These are phyloP conservation scores for Kluyveromyces aestuarii DNA, from an alignment of 805 yeast species.

Conservation along the genomic window DNA sequence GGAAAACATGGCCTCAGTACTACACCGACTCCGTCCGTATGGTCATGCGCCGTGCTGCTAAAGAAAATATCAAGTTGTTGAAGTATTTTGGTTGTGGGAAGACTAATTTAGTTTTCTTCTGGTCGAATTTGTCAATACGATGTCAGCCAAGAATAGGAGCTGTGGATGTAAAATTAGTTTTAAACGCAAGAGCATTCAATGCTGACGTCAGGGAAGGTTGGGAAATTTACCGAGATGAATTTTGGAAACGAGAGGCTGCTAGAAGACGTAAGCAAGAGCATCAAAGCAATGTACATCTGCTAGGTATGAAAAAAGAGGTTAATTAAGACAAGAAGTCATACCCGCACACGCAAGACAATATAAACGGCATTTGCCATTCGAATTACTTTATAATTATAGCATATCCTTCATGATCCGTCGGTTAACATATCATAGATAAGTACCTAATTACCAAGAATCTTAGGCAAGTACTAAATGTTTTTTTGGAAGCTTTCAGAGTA, in stretches of 20 bases:
- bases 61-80: slow-evolving; percentile 10
- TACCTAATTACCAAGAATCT: too few species aligned
- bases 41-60: slow-evolving; percentile 20
- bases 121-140: slow-evolving; percentile 24
- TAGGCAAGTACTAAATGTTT: neutral
- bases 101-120: slow-evolving; percentile 13
- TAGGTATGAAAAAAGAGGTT: neutral
- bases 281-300: neutral
- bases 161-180: slow-evolving; percentile 67
- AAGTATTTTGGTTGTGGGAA: slow-evolving; percentile 8
- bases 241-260: slow-evolving; percentile 80
- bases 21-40: slow-evolving; percentile 29
- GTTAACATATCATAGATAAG: neutral
- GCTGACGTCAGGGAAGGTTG: slow-evolving; percentile 85
- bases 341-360: neutral
- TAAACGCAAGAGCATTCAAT: slow-evolving; percentile 73
- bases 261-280: slow-evolving; percentile 37
- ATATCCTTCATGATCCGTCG: neutral
- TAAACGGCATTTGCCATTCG: neutral
- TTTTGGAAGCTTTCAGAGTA: slow-evolving; percentile 10
- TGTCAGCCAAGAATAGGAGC: slow-evolving; percentile 63
- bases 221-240: slow-evolving; percentile 89
- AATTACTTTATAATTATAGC: neutral
- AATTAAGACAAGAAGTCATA: neutral
- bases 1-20: slow-evolving; percentile 31